These are phyloP conservation scores for Magnusiomyces paraingens DNA, from an alignment of 1,139 yeast genomes.

Conservation along the genomic window DNA sequence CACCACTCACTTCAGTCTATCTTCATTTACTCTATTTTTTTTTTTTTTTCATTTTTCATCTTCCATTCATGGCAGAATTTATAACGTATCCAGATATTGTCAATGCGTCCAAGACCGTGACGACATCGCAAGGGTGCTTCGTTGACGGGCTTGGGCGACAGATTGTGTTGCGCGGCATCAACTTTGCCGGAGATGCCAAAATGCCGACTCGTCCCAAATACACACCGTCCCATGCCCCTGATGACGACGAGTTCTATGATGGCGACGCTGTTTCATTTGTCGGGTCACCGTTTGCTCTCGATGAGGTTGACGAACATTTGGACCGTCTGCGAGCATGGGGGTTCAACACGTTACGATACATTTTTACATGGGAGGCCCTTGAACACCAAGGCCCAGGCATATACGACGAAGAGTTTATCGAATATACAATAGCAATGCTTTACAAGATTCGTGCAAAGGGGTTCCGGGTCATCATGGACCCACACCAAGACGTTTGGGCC, in stretches of 20 bases:
- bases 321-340: constrained; percentile 69
- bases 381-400: constrained; percentile 81
- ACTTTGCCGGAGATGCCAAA: constrained; percentile 72
- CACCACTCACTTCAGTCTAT: no score
- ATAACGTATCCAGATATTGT: no score
- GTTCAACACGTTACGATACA: constrained; percentile 65
- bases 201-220: constrained; percentile 51
- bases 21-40: no score
- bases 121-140: constrained; percentile 44
- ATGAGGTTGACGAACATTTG: constrained; percentile 64
- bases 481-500: constrained; percentile 93
- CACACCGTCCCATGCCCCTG: constrained; percentile 35
- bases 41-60: no score
- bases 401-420: constrained; percentile 75
- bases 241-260: constrained; percentile 49
- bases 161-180: constrained; percentile 70
- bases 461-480: constrained; percentile 70
- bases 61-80: no score
- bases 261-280: constrained; percentile 72
- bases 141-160: constrained; percentile 54
- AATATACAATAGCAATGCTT: constrained; percentile 58
- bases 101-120: no score
- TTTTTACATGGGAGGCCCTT: constrained; percentile 85
- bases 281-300: constrained; percentile 69
- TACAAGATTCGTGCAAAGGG: constrained; percentile 56